Evolutionary conservation across 1,139 yeast species (phyloP).

Genomic region (Wickerhamiella infanticola): DNA sequence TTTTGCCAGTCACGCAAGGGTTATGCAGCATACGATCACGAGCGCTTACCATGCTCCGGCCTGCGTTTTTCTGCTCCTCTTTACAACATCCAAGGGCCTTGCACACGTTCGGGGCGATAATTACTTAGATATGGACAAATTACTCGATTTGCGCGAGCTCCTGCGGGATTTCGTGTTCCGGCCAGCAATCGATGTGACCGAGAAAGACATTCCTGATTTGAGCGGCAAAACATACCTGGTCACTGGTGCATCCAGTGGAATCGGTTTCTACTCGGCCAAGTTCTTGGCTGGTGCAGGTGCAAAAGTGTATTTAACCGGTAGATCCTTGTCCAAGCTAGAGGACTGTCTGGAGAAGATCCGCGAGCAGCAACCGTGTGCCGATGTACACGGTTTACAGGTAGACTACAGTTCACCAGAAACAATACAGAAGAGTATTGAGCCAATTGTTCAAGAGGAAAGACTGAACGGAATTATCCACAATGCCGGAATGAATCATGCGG

Average conservation of each 20-base stretch:
- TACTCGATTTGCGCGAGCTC: slow-evolving; percentile 5
- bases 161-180: slow-evolving; percentile 8
- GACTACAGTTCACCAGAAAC: slow-evolving; percentile 33
- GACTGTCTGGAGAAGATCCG: slow-evolving; percentile 10
- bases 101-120: too few relatives aligned
- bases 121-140: neutral
- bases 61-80: too few relatives aligned
- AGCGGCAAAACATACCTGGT: slow-evolving; percentile 24
- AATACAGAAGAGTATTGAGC: slow-evolving; percentile 28
- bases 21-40: too few relatives aligned
- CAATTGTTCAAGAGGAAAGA: slow-evolving; percentile 22
- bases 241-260: slow-evolving; percentile 21
- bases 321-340: slow-evolving; percentile 15
- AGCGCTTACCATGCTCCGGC: too few relatives aligned
- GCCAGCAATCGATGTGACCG: slow-evolving; percentile 7
- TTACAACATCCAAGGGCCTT: too few relatives aligned
- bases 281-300: slow-evolving; percentile 17
- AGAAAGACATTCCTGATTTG: slow-evolving; percentile 29
- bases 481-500: slow-evolving; percentile 34
- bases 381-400: slow-evolving; percentile 14
- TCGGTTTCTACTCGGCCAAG: slow-evolving; percentile 17
- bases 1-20: too few relatives aligned
- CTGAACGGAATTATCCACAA: slow-evolving; percentile 34
- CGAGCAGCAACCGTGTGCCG: slow-evolving; percentile 11
- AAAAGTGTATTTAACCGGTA: slow-evolving; percentile 19